Evolutionary conservation across 805 yeast genomes (phyloP).

Genomic region (Saccharomycopsis sp.): DNA sequence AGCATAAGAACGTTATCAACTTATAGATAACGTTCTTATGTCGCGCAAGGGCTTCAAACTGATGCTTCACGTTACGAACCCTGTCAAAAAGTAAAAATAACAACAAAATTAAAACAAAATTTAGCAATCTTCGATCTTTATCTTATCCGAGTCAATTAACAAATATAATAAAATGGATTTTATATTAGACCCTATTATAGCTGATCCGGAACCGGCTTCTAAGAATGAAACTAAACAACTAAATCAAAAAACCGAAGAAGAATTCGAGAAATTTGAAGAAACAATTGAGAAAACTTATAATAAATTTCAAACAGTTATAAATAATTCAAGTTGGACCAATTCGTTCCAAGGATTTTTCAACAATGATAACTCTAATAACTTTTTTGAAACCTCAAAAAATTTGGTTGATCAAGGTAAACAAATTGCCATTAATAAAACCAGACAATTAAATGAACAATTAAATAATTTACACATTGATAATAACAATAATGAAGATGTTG

Average conservation of each 20-base stretch:
- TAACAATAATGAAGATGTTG: slow-evolving; percentile 5
- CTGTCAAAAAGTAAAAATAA: too few species aligned
- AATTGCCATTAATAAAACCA: slow-evolving; percentile 18
- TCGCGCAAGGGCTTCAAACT: too few species aligned
- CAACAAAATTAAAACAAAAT: too few species aligned
- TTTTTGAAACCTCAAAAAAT: slow-evolving; percentile 21
- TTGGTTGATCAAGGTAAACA: slow-evolving; percentile 12
- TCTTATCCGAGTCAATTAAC: too few species aligned
- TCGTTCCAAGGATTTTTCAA: slow-evolving; percentile 27
- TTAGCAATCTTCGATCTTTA: too few species aligned
- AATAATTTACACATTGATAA: slow-evolving; percentile 17
- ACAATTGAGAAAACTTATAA: slow-evolving; percentile 42
- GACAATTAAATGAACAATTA: slow-evolving; percentile 12
- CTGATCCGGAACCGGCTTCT: too few species aligned
- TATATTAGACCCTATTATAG: too few species aligned
- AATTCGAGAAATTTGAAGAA: slow-evolving; percentile 39
- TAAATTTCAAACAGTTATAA: slow-evolving; percentile 32
- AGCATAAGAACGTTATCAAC: too few species aligned
- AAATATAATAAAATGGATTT: too few species aligned
- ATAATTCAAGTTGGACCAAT: slow-evolving; percentile 28
- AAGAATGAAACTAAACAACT: slow-evolving; percentile 12
- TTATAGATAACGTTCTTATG: too few species aligned
- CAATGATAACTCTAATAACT: slow-evolving; percentile 27
- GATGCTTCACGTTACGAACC: too few species aligned
- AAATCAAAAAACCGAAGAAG: slow-evolving; percentile 42